Percentiles rank a stretch among this genome's conserved stretches.
These are phyloP conservation scores for Raphanus raphanistrum DNA, from an alignment of 345 rosid genomes.

Conservation along the genomic window DNA sequence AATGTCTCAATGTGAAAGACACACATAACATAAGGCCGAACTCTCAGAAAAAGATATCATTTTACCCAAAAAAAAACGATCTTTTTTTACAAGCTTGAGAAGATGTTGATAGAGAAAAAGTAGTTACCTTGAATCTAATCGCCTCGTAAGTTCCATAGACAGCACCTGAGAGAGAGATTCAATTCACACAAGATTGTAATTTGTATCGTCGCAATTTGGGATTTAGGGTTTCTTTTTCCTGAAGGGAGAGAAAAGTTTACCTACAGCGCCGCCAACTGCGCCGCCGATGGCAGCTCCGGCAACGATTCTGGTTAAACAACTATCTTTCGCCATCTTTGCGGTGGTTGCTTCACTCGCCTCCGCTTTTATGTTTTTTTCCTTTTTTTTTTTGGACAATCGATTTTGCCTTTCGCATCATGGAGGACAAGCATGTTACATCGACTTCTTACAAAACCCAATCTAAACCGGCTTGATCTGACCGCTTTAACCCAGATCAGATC, in stretches of 20 bases:
- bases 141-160: constrained; percentile 73
- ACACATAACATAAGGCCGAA: not conserved
- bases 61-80: not conserved
- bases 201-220: not conserved
- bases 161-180: constrained; percentile 45
- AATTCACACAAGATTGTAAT: not conserved
- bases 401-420: constrained; percentile 31
- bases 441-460: constrained; percentile 11
- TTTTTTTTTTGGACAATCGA: constrained; percentile 5
- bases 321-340: constrained; percentile 65
- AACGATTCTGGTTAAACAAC: constrained; percentile 70
- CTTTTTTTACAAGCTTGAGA: not conserved
- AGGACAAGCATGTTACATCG: not conserved
- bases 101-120: not conserved
- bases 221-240: not conserved
- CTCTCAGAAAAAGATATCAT: not conserved
- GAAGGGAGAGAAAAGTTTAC: constrained; percentile 29
- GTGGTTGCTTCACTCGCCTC: not conserved
- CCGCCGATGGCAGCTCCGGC: constrained; percentile 94
- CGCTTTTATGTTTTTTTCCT: constrained; percentile 14
- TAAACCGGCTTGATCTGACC: not conserved
- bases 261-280: constrained; percentile 90
- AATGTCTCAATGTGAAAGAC: constrained; percentile 5
- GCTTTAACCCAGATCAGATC: no score
- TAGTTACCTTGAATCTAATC: constrained; percentile 42